phyloP scores from a whole-genome alignment of 2,329 filamentous ascomycete species.

The Pestalotiopsis fici region DNA sequence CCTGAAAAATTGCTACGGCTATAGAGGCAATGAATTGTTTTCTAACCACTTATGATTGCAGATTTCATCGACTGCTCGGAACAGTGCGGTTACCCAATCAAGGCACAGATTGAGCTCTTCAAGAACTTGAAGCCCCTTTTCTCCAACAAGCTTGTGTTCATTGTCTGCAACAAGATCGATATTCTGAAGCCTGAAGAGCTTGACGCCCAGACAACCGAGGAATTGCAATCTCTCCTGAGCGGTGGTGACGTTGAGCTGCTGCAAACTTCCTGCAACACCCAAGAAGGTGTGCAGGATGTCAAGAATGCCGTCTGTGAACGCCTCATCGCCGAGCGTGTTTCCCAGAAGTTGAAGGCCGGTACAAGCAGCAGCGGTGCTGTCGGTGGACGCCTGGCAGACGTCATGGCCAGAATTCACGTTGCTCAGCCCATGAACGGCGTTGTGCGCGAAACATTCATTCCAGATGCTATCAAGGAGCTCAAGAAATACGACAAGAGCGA shows the following conservation, averaged over 20 bases:
- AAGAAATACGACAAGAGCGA: conserved; percentile 92
- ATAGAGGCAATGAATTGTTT: not conserved
- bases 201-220: conserved; percentile 73
- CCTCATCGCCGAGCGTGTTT: conserved; percentile 87
- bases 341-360: conserved; percentile 93
- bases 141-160: conserved; percentile 94
- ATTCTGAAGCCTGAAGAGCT: conserved; percentile 85
- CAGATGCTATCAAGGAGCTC: conserved; percentile 75
- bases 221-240: conserved; percentile 80
- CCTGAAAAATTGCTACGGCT: not conserved
- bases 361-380: conserved; percentile 75
- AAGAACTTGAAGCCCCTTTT: conserved; percentile 96
- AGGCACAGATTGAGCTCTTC: conserved; percentile 92
- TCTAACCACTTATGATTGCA: not conserved
- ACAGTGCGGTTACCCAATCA: conserved; percentile 76
- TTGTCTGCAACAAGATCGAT: conserved; percentile 99
- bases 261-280: conserved; percentile 91
- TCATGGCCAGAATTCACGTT: conserved; percentile 93
- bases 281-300: conserved; percentile 90
- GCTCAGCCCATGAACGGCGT: conserved; percentile 87
- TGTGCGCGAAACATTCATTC: conserved; percentile 80
- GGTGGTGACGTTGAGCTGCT: conserved; percentile 89
- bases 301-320: conserved; percentile 95
- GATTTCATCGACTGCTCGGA: conserved; percentile 89
- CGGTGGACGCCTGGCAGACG: conserved; percentile 82